Base-by-base conservation (phyloP, 2,329 filamentous ascomycete species). In the Shiraia sp. region DNA sequence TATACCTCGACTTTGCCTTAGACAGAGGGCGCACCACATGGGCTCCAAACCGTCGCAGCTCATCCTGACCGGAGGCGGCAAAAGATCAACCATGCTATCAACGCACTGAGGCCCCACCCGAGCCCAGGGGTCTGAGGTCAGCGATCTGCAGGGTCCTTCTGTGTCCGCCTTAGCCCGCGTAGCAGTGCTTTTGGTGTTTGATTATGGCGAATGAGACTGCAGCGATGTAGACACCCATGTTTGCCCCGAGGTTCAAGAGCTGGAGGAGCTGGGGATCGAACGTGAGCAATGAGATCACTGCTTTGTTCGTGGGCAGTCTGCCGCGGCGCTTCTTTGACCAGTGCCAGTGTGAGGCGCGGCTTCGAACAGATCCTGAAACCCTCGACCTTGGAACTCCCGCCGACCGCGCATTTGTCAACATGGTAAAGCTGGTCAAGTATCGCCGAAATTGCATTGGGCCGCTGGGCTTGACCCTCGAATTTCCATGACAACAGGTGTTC, bases 141-240 rank as follows among this genome's bases (percentile, higher is more conserved):
- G 37, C 30, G 59, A 65, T 63, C 60, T 61, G 44, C 61, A 65
- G 61, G 61, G 61, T 65, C 59, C 59, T 61, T 42, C 58, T 41
- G n/a, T 15, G 31, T 53, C 14, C 5, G 13, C 12, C 4, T 9
- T 44, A 43, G 42, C 15, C 10, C 16, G 10, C 6, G 12, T 29
- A 3, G 5, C 22, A 26, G 33, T 23, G 17, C 25, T 37, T 25
- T 31, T 19, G 10, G 40, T 37, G 35, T 30, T 23, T n/a, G 13
- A 1, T 6, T 3, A 7, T 1, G 8, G 31, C 56, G 49, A 59
- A 56, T 58, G 23, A 51, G 1, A 8, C 3, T 6, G 2, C 5
- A 0, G 6, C 50, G 57, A 59, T 60, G 7, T 14, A 7, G 3
- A 25, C 6, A 24, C 32, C 47, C 51, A 30, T 37, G 43, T 51